Evolutionary conservation across 1,284 basidiomycete species (phyloP).

Genomic region (Marasmius fiardii): DNA sequence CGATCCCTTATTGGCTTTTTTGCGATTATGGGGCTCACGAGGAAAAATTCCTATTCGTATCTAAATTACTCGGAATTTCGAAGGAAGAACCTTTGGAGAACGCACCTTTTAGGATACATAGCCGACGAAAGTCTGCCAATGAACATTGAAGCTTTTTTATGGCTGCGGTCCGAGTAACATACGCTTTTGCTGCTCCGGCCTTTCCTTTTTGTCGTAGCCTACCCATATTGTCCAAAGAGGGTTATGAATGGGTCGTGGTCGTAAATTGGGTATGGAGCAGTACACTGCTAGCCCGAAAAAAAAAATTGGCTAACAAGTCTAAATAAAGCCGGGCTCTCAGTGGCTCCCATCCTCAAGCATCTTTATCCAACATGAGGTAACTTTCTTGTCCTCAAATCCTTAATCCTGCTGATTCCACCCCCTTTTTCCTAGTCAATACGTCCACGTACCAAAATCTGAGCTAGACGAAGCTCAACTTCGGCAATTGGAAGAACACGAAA

Average conservation of each 20-base stretch:
- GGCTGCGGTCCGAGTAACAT: conserved; percentile 88
- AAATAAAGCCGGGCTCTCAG: conserved; percentile 1
- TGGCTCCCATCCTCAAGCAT: conserved; percentile 1
- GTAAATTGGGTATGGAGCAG: too few relatives aligned
- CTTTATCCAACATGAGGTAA: conserved; percentile 19
- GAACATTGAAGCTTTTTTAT: conserved; percentile 95
- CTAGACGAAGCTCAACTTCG: conserved; percentile 95
- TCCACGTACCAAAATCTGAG: conserved; percentile 95
- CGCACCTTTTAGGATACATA: conserved; percentile 96
- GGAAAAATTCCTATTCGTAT: conserved; percentile 86
- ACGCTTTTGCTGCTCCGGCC: conserved; percentile 93
- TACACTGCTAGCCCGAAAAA: too few relatives aligned
- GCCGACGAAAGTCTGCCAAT: conserved; percentile 92
- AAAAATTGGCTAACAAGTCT: conserved; percentile 1
- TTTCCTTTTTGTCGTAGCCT: conserved; percentile 89
- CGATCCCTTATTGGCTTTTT: conserved; percentile 97
- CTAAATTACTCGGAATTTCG: conserved; percentile 10
- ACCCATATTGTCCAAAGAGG: conserved; percentile 58
- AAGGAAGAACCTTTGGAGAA: conserved; percentile 16
- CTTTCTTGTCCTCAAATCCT: background rate
- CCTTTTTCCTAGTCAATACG: conserved; percentile 76
- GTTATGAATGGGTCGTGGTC: background rate
- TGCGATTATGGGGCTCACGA: conserved; percentile 89
- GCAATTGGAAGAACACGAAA: conserved; percentile 95
- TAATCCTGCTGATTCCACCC: conserved; percentile 8